Evolutionary conservation across 352 stramenopile species (phyloP).

Genomic region (Phytophthora fragariae): DNA sequence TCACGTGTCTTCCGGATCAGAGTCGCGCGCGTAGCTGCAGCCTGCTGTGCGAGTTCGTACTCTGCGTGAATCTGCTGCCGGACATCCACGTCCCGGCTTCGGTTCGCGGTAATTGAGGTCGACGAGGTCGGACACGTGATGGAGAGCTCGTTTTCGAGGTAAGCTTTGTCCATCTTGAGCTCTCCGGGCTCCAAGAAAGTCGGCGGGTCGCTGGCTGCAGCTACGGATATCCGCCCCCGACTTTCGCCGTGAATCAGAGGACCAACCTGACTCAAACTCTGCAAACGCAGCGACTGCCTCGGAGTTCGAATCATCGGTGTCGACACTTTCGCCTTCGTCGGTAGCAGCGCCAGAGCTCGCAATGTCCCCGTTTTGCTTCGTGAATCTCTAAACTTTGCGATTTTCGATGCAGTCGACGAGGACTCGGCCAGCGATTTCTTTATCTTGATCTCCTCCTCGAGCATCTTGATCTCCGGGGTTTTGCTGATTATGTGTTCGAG

Average conservation of each 20-base stretch:
- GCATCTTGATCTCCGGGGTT: slow-evolving; percentile 58
- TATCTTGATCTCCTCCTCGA: slow-evolving; percentile 36
- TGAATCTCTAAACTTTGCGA: slow-evolving; percentile 14
- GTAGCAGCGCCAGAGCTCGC: slow-evolving; percentile 7
- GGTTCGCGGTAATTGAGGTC: neutral
- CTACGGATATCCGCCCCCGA: slow-evolving; percentile 36
- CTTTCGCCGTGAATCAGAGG: slow-evolving; percentile 47
- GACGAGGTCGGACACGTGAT: slow-evolving; percentile 47
- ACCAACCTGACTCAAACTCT: slow-evolving; percentile 60
- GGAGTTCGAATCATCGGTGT: neutral
- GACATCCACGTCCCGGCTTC: slow-evolving; percentile 40
- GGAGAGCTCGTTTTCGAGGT: slow-evolving; percentile 65
- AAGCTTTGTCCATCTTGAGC: slow-evolving; percentile 65
- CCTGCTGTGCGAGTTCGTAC: slow-evolving; percentile 50
- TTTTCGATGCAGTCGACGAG: neutral
- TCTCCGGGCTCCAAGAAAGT: slow-evolving; percentile 53
- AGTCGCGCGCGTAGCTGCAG: slow-evolving; percentile 46
- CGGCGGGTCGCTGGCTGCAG: slow-evolving; percentile 17
- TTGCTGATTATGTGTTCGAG: slow-evolving; percentile 77
- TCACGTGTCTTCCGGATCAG: slow-evolving; percentile 56
- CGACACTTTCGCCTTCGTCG: slow-evolving; percentile 8
- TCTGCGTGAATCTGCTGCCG: slow-evolving; percentile 49
- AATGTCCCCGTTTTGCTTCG: slow-evolving; percentile 15
- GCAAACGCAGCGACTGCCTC: slow-evolving; percentile 40
- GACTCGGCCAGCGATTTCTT: slow-evolving; percentile 11